Conservation (phyloP, 768 basidiomycete species). For the Trametes cinnabarina region DNA sequence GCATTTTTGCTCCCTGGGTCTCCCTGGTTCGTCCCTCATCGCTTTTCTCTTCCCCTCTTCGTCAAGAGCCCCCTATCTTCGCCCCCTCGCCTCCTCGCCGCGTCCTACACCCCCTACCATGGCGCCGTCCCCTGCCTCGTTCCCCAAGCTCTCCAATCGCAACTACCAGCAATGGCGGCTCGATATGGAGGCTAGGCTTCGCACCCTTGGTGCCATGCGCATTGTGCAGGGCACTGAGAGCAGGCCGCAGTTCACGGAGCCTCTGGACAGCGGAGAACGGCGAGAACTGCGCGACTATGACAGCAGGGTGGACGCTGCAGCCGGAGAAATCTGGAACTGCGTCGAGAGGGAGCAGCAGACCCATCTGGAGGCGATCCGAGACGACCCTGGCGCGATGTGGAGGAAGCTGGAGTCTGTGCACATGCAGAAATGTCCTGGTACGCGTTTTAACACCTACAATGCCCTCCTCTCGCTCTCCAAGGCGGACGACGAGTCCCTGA, state of each 20-base stretch:
- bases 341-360: constrained; percentile 7
- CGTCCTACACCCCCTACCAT: background rate
- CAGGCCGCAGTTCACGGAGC: too few species aligned
- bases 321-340: constrained; percentile 2
- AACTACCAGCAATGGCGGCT: constrained; percentile 8
- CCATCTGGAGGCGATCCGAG: constrained; percentile 4
- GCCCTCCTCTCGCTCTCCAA: constrained; percentile 15
- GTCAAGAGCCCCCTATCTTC: background rate
- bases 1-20: background rate
- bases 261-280: too few species aligned
- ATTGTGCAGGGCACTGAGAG: too few species aligned
- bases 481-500: constrained; percentile 15
- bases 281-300: too few species aligned
- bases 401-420: constrained; percentile 14
- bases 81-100: background rate
- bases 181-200: too few species aligned
- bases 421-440: constrained; percentile 14
- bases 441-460: constrained; percentile 18
- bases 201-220: too few species aligned
- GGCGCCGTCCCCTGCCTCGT: background rate
- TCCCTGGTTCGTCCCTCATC: background rate
- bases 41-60: background rate
- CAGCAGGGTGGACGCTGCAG: constrained; percentile 1
- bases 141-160: constrained; percentile 9
- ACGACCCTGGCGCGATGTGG: constrained; percentile 13